phyloP scores from a whole-genome alignment of 2,329 filamentous ascomycete genomes.

The Pestalotiopsis sp. region DNA sequence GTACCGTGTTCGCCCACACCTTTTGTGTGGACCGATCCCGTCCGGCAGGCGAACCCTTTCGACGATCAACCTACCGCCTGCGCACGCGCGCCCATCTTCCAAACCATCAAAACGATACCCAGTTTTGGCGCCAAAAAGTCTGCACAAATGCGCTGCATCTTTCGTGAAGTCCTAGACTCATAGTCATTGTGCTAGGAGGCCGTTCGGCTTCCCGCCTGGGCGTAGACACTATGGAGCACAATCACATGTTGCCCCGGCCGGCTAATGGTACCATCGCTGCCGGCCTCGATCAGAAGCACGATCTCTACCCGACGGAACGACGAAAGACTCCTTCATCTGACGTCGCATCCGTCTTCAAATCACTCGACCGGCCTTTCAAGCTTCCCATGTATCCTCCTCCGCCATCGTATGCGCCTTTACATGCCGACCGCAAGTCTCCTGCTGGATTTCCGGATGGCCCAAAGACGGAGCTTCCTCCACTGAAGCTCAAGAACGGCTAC shows the following conservation, averaged over 20 bases:
- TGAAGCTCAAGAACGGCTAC: constrained; percentile 35
- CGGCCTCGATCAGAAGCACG: constrained; percentile 19
- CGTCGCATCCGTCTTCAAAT: constrained; percentile 24
- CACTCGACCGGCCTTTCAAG: constrained; percentile 33
- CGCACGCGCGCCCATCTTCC: neutral
- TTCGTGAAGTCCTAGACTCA: constrained; percentile 6
- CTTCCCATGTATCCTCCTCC: constrained; percentile 39
- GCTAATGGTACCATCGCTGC: constrained; percentile 26
- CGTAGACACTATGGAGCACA: constrained; percentile 37
- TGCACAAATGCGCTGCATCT: constrained; percentile 14
- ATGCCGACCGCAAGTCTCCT: constrained; percentile 23
- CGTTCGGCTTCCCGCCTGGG: constrained; percentile 17
- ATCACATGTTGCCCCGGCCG: constrained; percentile 48
- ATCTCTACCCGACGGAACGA: constrained; percentile 17
- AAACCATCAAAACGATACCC: constrained; percentile 11
- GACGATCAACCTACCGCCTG: neutral
- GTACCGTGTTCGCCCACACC: neutral
- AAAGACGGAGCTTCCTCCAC: constrained; percentile 46
- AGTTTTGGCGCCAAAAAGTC: constrained; percentile 10
- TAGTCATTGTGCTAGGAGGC: constrained; percentile 20
- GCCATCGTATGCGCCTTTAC: constrained; percentile 39
- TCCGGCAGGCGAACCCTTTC: neutral
- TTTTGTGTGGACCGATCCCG: neutral
- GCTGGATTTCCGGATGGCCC: constrained; percentile 37
- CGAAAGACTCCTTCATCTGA: constrained; percentile 27